These are phyloP conservation scores for Polychytrium aggregatum DNA, from an alignment of 192 early-diverging fungal genomes.

Conservation along the genomic window DNA sequence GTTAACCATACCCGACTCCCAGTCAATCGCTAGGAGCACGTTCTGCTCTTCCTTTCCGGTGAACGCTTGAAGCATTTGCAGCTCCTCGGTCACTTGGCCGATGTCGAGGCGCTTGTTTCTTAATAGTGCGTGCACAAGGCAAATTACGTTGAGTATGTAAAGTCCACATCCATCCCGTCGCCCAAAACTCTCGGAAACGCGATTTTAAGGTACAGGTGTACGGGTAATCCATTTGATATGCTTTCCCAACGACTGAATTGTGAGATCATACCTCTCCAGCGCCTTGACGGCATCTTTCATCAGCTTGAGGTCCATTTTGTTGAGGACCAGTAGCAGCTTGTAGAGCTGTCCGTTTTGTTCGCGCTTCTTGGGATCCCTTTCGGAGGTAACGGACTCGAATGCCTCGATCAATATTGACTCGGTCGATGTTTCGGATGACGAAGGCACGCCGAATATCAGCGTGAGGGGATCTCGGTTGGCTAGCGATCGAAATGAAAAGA, in stretches of 20 bases:
- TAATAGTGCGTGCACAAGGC: background rate
- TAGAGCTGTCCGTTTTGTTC: conserved; percentile 38
- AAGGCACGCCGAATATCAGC: conserved; percentile 37
- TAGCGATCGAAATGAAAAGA: conserved; percentile 1
- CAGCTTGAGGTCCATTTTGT: conserved; percentile 39
- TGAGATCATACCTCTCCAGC: conserved; percentile 18
- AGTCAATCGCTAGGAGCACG: conserved; percentile 38
- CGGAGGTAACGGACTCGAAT: conserved; percentile 35
- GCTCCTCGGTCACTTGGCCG: conserved; percentile 33
- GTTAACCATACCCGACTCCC: conserved; percentile 35
- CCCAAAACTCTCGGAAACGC: no score
- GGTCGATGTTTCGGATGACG: conserved; percentile 9
- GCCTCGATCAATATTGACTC: conserved; percentile 25
- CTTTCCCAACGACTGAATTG: background rate
- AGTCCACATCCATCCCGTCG: no score
- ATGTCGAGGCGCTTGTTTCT: conserved; percentile 32
- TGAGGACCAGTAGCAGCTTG: conserved; percentile 41
- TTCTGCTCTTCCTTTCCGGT: conserved; percentile 17
- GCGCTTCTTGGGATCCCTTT: conserved; percentile 26
- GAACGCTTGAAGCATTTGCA: conserved; percentile 42
- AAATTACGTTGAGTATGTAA: no score
- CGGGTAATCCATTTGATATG: background rate
- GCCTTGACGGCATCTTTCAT: conserved; percentile 32
- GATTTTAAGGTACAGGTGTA: no score
- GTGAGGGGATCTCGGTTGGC: conserved; percentile 37